Conservation (phyloP, 2,329 filamentous ascomycete species). For the Alternaria brassicicola region DNA sequence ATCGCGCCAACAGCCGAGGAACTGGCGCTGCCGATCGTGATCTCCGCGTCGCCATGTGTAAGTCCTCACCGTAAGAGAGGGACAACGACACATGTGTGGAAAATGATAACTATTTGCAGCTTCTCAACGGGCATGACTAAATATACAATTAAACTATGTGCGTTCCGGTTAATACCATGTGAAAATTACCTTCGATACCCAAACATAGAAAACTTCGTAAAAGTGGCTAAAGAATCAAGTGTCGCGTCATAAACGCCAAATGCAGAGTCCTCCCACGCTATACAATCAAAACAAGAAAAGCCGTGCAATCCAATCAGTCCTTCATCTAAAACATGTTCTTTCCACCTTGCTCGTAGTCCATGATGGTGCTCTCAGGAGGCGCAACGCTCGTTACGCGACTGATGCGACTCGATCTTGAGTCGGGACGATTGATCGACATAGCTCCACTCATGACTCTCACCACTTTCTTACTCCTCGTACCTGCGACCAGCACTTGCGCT, state of each 20-base stretch:
- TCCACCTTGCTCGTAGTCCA: slow-evolving; percentile 39
- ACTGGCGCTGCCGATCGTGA: background rate
- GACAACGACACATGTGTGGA: background rate
- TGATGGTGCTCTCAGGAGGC: slow-evolving; percentile 41
- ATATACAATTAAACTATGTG: slow-evolving; percentile 1
- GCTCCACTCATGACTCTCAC: slow-evolving; percentile 58
- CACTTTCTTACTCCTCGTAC: slow-evolving; percentile 54
- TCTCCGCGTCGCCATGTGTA: background rate
- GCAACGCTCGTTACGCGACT: slow-evolving; percentile 39
- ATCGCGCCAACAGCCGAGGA: slow-evolving; percentile 2
- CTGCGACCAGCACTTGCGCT: slow-evolving; percentile 85
- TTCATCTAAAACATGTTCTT: slow-evolving; percentile 38
- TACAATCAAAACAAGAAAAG: slow-evolving; percentile 9
- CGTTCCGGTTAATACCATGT: slow-evolving; percentile 1
- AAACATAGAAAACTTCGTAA: slow-evolving; percentile 6
- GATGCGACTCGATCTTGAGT: slow-evolving; percentile 31
- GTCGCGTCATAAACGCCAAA: slow-evolving; percentile 4
- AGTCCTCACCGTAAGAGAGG: background rate
- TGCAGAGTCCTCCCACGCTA: slow-evolving; percentile 11
- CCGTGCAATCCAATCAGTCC: background rate
- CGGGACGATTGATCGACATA: slow-evolving; percentile 53
- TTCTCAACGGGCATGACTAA: background rate
- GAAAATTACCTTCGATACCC: background rate
- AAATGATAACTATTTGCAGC: background rate
- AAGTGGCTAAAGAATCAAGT: background rate